A percentile compares a stretch with the other conserved stretches of the same genome.
Evolutionary conservation across 495 filamentous ascomycete genomes (phyloP).

Genomic region (Podospora comata): DNA sequence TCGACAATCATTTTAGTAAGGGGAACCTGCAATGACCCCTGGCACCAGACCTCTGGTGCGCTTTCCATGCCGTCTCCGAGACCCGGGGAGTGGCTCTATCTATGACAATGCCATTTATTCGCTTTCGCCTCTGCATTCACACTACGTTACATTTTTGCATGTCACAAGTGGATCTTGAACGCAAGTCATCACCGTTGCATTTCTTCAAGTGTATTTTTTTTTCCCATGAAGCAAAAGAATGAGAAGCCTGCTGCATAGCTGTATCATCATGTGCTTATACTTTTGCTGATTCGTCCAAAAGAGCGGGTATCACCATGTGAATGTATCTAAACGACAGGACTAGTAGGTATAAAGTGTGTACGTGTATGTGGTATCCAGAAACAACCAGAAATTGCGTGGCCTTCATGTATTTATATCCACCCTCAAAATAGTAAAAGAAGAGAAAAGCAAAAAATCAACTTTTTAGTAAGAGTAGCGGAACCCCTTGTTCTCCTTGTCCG

Average conservation of each 20-base stretch:
- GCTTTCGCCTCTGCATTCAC: background rate
- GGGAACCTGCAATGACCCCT: background rate
- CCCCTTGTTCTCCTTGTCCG: slow-evolving; percentile 40
- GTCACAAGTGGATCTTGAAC: background rate
- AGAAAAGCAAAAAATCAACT: background rate
- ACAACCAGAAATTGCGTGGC: background rate
- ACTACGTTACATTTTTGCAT: background rate
- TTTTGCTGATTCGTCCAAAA: background rate
- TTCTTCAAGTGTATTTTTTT: background rate
- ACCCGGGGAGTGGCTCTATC: background rate
- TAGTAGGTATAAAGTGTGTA: background rate
- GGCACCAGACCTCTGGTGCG: background rate
- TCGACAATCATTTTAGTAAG: background rate
- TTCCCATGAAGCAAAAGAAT: background rate
- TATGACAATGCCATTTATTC: background rate
- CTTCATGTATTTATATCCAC: background rate
- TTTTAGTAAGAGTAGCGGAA: slow-evolving; percentile 38
- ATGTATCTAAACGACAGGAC: background rate
- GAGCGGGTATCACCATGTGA: background rate
- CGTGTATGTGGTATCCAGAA: background rate
- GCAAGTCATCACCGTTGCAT: background rate
- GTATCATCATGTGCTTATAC: background rate
- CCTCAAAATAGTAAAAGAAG: background rate
- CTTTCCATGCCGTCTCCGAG: background rate
- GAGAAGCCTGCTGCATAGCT: background rate